These are phyloP conservation scores for Cladophialophora exuberans DNA, from an alignment of 2,329 filamentous ascomycete species.

Conservation along the genomic window DNA sequence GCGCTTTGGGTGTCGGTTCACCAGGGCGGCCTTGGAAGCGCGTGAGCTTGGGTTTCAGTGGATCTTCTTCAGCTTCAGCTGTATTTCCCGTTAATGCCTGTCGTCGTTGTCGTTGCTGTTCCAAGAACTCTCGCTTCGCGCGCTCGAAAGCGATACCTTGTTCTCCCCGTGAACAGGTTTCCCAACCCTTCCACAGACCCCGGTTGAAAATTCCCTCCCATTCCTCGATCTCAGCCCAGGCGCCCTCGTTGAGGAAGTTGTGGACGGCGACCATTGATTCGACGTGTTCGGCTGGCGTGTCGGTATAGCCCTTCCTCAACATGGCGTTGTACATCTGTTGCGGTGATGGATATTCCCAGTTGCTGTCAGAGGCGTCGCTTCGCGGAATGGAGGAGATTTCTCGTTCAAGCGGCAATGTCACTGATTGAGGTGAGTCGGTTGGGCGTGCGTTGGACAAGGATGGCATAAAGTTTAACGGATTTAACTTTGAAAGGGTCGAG, in stretches of 20 bases:
- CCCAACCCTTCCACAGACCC: slow-evolving; percentile 73
- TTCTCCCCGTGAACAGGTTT: slow-evolving; percentile 74
- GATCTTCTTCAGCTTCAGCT: slow-evolving; percentile 31
- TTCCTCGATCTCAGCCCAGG: slow-evolving; percentile 90
- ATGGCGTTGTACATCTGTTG: slow-evolving; percentile 99
- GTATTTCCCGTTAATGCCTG: neutral
- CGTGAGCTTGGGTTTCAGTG: slow-evolving; percentile 69
- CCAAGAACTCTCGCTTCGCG: slow-evolving; percentile 45
- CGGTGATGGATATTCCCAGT: slow-evolving; percentile 97
- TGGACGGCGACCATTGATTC: slow-evolving; percentile 97
- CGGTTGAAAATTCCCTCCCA: slow-evolving; percentile 87
- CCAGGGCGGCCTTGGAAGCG: slow-evolving; percentile 87
- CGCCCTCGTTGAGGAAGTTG: slow-evolving; percentile 97
- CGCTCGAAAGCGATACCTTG: slow-evolving; percentile 62
- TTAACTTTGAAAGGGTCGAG: slow-evolving; percentile 67
- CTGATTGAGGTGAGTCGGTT: slow-evolving; percentile 63
- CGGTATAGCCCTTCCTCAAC: slow-evolving; percentile 90
- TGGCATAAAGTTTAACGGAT: slow-evolving; percentile 96
- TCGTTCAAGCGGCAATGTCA: slow-evolving; percentile 75
- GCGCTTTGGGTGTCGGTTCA: slow-evolving; percentile 89
- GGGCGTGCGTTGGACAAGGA: slow-evolving; percentile 78
- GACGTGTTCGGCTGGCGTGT: slow-evolving; percentile 90
- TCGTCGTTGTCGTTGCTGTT: slow-evolving; percentile 43
- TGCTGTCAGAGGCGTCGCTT: slow-evolving; percentile 72
- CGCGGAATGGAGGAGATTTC: slow-evolving; percentile 91